A percentile compares a stretch with the other conserved stretches of the same genome.
These are phyloP conservation scores for Lichtheimia hyalospora DNA, from an alignment of 371 early-diverging fungal species.

Conservation along the genomic window DNA sequence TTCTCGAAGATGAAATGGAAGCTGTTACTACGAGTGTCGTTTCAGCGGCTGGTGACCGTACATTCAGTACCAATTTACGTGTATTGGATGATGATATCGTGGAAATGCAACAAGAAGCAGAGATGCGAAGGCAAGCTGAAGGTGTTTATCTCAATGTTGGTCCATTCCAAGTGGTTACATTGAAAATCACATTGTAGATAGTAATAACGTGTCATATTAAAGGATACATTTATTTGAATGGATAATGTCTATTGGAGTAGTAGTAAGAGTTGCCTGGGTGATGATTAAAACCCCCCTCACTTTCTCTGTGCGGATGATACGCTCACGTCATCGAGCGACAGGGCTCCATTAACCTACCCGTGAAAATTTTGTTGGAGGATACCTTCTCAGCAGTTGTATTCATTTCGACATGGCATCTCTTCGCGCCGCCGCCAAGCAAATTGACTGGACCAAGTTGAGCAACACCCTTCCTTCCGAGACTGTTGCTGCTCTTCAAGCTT, in stretches of 20 bases:
- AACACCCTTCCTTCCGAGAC: slow-evolving; percentile 89
- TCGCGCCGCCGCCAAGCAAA: slow-evolving; percentile 61
- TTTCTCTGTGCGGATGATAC: no score
- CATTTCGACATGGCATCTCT: slow-evolving; percentile 27
- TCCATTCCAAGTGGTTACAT: slow-evolving; percentile 65
- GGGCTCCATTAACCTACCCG: slow-evolving; percentile 5
- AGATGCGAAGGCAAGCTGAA: slow-evolving; percentile 24
- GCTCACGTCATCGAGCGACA: slow-evolving; percentile 6
- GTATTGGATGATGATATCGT: slow-evolving; percentile 41
- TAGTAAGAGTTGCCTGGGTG: no score
- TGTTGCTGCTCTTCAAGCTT: slow-evolving; percentile 78
- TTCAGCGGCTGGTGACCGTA: slow-evolving; percentile 17
- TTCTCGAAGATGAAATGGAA: slow-evolving; percentile 71
- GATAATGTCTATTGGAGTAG: no score
- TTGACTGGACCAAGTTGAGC: slow-evolving; percentile 91
- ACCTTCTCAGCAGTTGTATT: slow-evolving; percentile 3
- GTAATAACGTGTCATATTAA: neutral
- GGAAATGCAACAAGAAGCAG: slow-evolving; percentile 31
- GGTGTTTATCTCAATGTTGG: slow-evolving; percentile 47
- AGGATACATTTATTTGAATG: no score
- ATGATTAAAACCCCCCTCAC: no score
- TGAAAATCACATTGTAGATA: slow-evolving; percentile 43
- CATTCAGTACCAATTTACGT: slow-evolving; percentile 40
- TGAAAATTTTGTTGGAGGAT: slow-evolving; percentile 9
- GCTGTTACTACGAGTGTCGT: slow-evolving; percentile 20